Evolutionary conservation across 2,329 filamentous ascomycete genomes (phyloP).

Genomic region (Hawksworthiomyces lignivorus): DNA sequence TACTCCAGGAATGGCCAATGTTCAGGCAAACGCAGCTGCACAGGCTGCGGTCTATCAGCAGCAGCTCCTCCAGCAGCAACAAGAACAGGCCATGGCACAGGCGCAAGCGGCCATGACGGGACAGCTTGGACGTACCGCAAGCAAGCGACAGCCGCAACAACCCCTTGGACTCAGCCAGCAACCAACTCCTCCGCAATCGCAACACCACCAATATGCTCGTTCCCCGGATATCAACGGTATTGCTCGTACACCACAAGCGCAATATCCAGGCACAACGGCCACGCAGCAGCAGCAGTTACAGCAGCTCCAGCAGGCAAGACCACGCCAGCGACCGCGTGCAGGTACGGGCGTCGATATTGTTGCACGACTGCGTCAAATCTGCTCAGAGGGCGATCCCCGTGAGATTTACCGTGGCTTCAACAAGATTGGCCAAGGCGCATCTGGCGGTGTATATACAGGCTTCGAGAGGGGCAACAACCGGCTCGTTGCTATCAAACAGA

Average conservation of each 20-base stretch:
- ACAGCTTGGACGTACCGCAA: slow-evolving; percentile 64
- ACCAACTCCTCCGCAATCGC: slow-evolving; percentile 43
- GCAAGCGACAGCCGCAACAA: slow-evolving; percentile 53
- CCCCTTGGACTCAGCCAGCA: slow-evolving; percentile 27
- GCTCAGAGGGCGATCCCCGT: slow-evolving; percentile 80
- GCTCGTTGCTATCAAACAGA: slow-evolving; percentile 97
- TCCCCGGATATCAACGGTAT: slow-evolving; percentile 30
- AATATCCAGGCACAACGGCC: not conserved
- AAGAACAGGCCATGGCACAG: slow-evolving; percentile 74
- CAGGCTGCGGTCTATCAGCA: slow-evolving; percentile 46
- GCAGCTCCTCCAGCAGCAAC: slow-evolving; percentile 68
- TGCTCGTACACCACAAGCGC: slow-evolving; percentile 30
- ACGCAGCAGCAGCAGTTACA: slow-evolving; percentile 16
- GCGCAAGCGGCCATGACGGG: slow-evolving; percentile 70
- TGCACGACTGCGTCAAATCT: slow-evolving; percentile 77
- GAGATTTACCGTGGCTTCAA: slow-evolving; percentile 79
- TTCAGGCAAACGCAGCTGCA: slow-evolving; percentile 23
- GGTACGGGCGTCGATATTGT: slow-evolving; percentile 78
- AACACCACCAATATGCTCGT: slow-evolving; percentile 37
- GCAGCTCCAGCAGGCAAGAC: slow-evolving; percentile 42
- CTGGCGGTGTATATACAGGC: slow-evolving; percentile 89
- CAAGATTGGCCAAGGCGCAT: slow-evolving; percentile 96
- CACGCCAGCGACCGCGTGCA: slow-evolving; percentile 70
- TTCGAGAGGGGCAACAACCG: slow-evolving; percentile 77
- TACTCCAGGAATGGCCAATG: slow-evolving; percentile 22